A percentile compares a stretch with the other conserved stretches of the same genome.
Evolutionary conservation across 2,329 filamentous ascomycete species (phyloP).

Genomic region (Alternaria ventricosa): DNA sequence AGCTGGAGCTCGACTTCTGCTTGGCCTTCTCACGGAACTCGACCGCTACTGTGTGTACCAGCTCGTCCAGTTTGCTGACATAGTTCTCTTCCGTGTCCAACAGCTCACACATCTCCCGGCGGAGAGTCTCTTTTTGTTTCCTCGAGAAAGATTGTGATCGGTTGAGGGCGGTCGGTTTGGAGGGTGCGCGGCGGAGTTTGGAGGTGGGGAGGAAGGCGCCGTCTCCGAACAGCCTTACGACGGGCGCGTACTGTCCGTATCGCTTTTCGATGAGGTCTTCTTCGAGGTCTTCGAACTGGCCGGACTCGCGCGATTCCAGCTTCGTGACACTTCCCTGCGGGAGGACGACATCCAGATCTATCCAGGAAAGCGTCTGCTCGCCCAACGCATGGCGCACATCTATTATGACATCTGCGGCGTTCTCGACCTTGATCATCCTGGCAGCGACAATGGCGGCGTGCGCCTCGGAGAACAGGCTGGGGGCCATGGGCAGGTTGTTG

Average conservation of each 20-base stretch:
- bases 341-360: slow-evolving; percentile 86
- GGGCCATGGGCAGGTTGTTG: slow-evolving; percentile 66
- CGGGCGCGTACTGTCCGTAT: slow-evolving; percentile 77
- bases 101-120: slow-evolving; percentile 87
- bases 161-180: slow-evolving; percentile 81
- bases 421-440: slow-evolving; percentile 82
- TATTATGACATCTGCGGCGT: slow-evolving; percentile 73
- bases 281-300: slow-evolving; percentile 65
- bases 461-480: slow-evolving; percentile 82
- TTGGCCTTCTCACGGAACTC: slow-evolving; percentile 78
- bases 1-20: slow-evolving; percentile 63
- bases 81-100: slow-evolving; percentile 95
- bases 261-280: slow-evolving; percentile 72
- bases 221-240: slow-evolving; percentile 82
- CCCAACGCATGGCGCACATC: slow-evolving; percentile 78
- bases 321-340: slow-evolving; percentile 73
- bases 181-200: slow-evolving; percentile 82
- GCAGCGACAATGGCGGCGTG: slow-evolving; percentile 91
- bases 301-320: slow-evolving; percentile 56
- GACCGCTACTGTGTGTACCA: slow-evolving; percentile 80
- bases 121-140: slow-evolving; percentile 81
- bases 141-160: slow-evolving; percentile 78
- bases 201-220: slow-evolving; percentile 87
- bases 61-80: slow-evolving; percentile 82
- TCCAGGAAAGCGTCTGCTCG: slow-evolving; percentile 80